Evolutionary conservation across 164 flowering plant species (phyloP).

Genomic region (Liquidambar formosana): DNA sequence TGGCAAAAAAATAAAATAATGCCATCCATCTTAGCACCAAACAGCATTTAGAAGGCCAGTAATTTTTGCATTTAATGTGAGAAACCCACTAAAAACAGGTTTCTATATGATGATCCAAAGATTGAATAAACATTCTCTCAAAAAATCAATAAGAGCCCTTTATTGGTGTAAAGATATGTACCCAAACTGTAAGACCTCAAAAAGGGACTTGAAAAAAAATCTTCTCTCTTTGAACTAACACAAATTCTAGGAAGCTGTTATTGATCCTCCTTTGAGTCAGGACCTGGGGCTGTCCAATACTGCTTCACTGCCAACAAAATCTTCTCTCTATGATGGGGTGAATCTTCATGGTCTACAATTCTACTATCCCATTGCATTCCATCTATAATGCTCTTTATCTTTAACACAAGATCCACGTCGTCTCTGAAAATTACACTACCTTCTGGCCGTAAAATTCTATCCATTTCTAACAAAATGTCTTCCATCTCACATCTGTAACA

Average conservation of each 20-base stretch:
- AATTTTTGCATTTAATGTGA: too few relatives aligned
- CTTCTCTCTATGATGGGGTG: constrained; percentile 68
- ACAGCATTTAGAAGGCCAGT: too few relatives aligned
- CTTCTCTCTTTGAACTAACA: neutral
- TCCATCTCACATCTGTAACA: constrained; percentile 64
- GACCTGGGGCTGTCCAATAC: constrained; percentile 74
- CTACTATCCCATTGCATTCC: constrained; percentile 64
- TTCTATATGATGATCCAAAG: too few relatives aligned
- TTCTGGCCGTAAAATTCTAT: constrained; percentile 73
- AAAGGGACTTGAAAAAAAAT: neutral
- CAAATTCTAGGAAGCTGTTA: neutral
- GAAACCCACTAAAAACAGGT: too few relatives aligned
- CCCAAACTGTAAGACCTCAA: neutral
- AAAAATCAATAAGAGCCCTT: neutral
- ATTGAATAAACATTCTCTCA: too few relatives aligned
- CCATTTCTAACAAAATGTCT: constrained; percentile 83
- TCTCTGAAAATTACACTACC: constrained; percentile 74
- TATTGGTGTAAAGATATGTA: neutral
- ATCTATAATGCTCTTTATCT: constrained; percentile 50
- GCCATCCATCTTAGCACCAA: too few relatives aligned
- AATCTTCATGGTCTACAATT: constrained; percentile 72
- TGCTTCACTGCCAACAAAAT: constrained; percentile 57
- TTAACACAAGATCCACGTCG: constrained; percentile 62
- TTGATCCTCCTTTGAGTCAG: constrained; percentile 8
- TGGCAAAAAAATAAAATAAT: too few relatives aligned